Evolutionary conservation across 331 rosid species (phyloP).

Genomic region (Phaseolus coccineus): DNA sequence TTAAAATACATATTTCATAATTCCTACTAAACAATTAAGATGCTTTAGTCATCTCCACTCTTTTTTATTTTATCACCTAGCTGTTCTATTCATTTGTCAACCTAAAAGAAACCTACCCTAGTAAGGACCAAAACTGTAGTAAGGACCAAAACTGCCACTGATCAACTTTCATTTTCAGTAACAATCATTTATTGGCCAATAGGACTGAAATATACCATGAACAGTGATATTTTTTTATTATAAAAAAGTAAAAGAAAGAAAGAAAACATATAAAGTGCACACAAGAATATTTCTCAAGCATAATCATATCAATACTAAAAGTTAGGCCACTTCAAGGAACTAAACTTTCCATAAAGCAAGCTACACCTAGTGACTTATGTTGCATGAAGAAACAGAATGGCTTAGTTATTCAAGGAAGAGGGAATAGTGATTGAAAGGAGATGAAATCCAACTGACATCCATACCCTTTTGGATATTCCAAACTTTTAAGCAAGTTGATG

Average conservation of each 20-base stretch:
- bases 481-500: slow-evolving; percentile 30
- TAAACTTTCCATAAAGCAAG: slow-evolving; percentile 41
- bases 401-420: slow-evolving; percentile 21
- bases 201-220: background rate
- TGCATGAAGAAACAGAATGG: slow-evolving; percentile 36
- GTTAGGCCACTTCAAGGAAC: slow-evolving; percentile 38
- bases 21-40: slow-evolving; percentile 5
- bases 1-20: background rate
- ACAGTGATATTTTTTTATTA: background rate
- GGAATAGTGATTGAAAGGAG: slow-evolving; percentile 28
- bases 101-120: slow-evolving; percentile 7
- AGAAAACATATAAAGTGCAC: slow-evolving; percentile 8
- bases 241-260: background rate
- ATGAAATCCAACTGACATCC: slow-evolving; percentile 29
- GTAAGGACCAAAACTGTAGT: background rate
- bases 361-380: slow-evolving; percentile 21
- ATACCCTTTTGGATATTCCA: slow-evolving; percentile 32
- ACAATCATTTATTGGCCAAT: background rate
- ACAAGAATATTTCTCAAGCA: slow-evolving; percentile 21
- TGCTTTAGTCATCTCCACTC: slow-evolving; percentile 9
- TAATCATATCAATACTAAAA: slow-evolving; percentile 10
- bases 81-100: slow-evolving; percentile 25
- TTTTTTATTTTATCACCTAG: slow-evolving; percentile 21
- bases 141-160: slow-evolving; percentile 1
- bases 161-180: slow-evolving; percentile 20